Evolutionary conservation across 139 green algal genomes (phyloP), one percentile per base, ranked within the genome.

Genomic region (Nannochloris sp.): DNA sequence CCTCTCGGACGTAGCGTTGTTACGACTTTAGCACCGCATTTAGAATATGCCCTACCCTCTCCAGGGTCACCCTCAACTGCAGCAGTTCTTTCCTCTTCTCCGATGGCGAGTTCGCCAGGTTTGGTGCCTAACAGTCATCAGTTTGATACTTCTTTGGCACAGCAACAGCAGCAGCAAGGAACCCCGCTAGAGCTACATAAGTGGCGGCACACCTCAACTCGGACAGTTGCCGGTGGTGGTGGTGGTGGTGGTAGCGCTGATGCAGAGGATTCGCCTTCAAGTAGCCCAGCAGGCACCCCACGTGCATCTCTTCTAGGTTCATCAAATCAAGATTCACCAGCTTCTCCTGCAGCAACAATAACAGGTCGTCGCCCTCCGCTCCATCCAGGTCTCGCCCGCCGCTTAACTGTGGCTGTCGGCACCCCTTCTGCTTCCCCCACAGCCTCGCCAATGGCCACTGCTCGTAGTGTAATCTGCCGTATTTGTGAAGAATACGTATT

Each of bases 1-100:
- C 78, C 78, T 9, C 56, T 85, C 39, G 78, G 78, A 2, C 69
- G 78, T 32, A 78, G 62, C 7, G 67, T 85, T 30, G 78, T 85
- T 4, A 81, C 78, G 2, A 70, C 75, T 6, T 54, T 85, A 37
- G 76, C 83, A 37, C 65, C 72, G 6, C 58, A 85, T 63, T 62
- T 85, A 30, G 76, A 85, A 12, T 60, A 70, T 60, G 76, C 76
- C 4, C 44, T 48, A 4, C 45, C 35, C 9, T 27, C 33, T n/a
- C n/a, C n/a, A n/a, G n/a, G n/a, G n/a, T n/a, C n/a, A n/a, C n/a
- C n/a, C n/a, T n/a, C n/a, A n/a, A n/a, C 48, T 29, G 19, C 48
- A 9, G 9, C 48, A 32, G 9, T 12, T 9, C 8, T 9, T 29
- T 10, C 48, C 27, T 32, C 48, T 32, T 9, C 15, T 12, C 54